Evolutionary conservation across 257 asterid genomes (phyloP), one percentile per base, ranked within the genome.

Genomic region (Scutellaria minor): DNA sequence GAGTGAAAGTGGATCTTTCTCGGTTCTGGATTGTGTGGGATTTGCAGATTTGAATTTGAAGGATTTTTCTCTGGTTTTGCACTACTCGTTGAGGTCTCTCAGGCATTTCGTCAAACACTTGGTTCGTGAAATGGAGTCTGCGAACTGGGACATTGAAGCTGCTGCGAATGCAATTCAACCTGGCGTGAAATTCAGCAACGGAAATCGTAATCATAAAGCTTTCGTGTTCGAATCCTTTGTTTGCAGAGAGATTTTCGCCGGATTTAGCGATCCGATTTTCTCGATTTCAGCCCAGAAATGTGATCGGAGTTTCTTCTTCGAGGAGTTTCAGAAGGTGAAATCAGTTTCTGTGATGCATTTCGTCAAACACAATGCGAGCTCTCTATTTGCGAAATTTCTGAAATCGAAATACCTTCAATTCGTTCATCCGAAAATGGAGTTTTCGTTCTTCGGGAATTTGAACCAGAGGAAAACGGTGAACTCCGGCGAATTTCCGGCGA

Each of bases 391-490:
- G 42, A 88, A 84, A 40, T 89, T 91, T 81, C 72, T 89, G 85
- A 89, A 85, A 45, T 82, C 81, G 0, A 93, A 86, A 81, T 93
- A 91, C 66, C 88, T 93, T 6, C 79, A 75, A 5, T 15, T 93
- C 75, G 85, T 91, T 40, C 96, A 93, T 70, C 98, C 97, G 1
- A 89, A 94, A 71, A 89, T 94, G 98, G 98, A 94, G 44, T 82
- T 84, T 41, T 94, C 97, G 9, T 86, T 94, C 40, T 87, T 77
- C 53, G 97, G 98, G 59, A 88, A 87, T 60, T 68, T 94, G 72
- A 88, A 80, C 60, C 96, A 88, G 77, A 85, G 97, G 42, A 87
- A 91, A 57, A 58, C 57, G 82, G 86, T 89, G 78, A 85, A 82
- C 45, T 73, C 96, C 37, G 97, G 97, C 11, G 99, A 81, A 31